phyloP scores from a whole-genome alignment of 83 land plant species.

The Thuja plicata region DNA sequence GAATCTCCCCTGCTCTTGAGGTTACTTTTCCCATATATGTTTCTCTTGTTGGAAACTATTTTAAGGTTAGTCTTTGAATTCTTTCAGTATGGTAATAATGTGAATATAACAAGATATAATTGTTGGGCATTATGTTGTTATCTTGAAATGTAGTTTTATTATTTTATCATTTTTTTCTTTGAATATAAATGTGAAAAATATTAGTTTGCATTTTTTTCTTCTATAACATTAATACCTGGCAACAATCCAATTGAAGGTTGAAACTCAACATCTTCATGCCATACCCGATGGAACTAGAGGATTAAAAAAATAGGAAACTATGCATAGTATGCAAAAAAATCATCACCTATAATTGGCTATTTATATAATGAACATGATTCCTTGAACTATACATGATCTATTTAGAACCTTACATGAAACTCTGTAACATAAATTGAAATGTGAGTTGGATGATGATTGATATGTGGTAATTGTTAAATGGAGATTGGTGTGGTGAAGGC shows the following conservation, averaged over 20 bases:
- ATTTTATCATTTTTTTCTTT: not conserved
- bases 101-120: not conserved
- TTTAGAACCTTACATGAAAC: too few relatives aligned
- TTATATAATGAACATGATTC: not conserved
- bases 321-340: conserved; percentile 58
- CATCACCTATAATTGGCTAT: not conserved
- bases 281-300: conserved; percentile 88
- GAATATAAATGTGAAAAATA: not conserved
- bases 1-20: conserved; percentile 77
- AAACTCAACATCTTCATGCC: conserved; percentile 68
- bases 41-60: conserved; percentile 84
- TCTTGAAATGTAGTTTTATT: not conserved
- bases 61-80: too few relatives aligned
- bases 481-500: not conserved
- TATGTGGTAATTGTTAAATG: not conserved
- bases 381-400: too few relatives aligned
- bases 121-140: not conserved
- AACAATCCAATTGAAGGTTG: conserved; percentile 74
- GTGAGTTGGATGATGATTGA: not conserved
- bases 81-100: not conserved
- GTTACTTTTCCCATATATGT: conserved; percentile 66
- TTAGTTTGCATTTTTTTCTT: not conserved
- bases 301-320: conserved; percentile 82
- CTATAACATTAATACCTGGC: conserved; percentile 62
- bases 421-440: too few relatives aligned